Conservation (phyloP, 2,329 filamentous ascomycete species). For the Ophiobolus disseminans region DNA sequence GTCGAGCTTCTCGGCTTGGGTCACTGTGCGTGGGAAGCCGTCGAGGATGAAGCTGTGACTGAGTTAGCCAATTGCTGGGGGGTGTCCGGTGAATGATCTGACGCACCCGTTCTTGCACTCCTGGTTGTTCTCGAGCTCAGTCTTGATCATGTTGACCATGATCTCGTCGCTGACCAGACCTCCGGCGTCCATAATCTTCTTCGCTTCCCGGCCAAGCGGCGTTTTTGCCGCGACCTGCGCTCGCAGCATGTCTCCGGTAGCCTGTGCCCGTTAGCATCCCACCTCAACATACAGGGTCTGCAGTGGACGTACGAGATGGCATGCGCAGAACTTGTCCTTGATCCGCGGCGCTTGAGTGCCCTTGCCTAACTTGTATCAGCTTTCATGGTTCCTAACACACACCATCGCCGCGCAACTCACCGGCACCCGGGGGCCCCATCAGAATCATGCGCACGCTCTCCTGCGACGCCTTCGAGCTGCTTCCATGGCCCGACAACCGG, state of each 20-base stretch:
- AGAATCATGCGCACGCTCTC: conserved; percentile 91
- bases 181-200: conserved; percentile 99
- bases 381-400: conserved; percentile 8
- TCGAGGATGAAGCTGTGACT: conserved; percentile 89
- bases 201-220: conserved; percentile 88
- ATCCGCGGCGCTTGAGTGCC: conserved; percentile 97
- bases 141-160: conserved; percentile 99
- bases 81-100: background rate
- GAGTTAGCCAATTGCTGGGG: background rate
- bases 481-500: conserved; percentile 60
- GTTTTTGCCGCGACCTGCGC: conserved; percentile 99
- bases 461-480: conserved; percentile 50
- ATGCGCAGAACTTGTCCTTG: conserved; percentile 97
- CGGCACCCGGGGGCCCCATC: conserved; percentile 96
- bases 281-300: background rate
- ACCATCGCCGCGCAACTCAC: conserved; percentile 62
- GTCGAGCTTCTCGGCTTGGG: conserved; percentile 93
- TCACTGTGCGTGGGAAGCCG: conserved; percentile 95
- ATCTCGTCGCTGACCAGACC: conserved; percentile 98
- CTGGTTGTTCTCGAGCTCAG: conserved; percentile 88
- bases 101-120: conserved; percentile 94
- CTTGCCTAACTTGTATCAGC: conserved; percentile 73
- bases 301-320: conserved; percentile 78
- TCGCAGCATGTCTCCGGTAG: conserved; percentile 98
- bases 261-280: conserved; percentile 61